A percentile compares a stretch with the other conserved stretches of the same genome.
Evolutionary conservation across 164 flowering plant species (phyloP).

Genomic region (Pachysandra terminalis): DNA sequence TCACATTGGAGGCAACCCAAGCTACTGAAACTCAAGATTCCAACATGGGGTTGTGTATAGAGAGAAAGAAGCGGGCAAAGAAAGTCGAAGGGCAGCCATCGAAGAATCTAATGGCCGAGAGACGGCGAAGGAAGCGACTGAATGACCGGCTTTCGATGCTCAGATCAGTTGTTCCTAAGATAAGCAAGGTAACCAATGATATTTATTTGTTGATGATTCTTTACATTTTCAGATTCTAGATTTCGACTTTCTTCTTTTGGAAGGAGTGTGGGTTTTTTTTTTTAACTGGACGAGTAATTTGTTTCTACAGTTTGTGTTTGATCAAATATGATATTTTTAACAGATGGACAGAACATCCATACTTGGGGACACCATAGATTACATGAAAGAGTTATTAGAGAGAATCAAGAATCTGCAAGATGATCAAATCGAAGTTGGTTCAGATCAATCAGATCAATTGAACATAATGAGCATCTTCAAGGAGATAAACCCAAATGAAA

Average conservation of each 20-base stretch:
- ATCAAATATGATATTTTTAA: no score
- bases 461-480: conserved; percentile 32
- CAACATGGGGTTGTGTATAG: conserved; percentile 22
- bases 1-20: conserved; percentile 33
- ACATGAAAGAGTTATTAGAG: conserved; percentile 65
- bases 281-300: no score
- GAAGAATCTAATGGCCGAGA: conserved; percentile 82
- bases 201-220: neutral
- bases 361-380: conserved; percentile 69
- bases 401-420: conserved; percentile 53
- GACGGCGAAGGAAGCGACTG: conserved; percentile 65
- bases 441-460: conserved; percentile 21
- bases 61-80: conserved; percentile 33
- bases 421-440: conserved; percentile 27
- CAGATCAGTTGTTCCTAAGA: conserved; percentile 74
- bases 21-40: conserved; percentile 18
- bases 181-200: conserved; percentile 52
- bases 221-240: no score
- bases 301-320: neutral
- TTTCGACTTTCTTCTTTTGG: no score
- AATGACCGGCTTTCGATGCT: conserved; percentile 82
- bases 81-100: conserved; percentile 66
- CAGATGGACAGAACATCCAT: conserved; percentile 79
- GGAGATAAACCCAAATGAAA: conserved; percentile 45
- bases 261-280: no score